A percentile compares a stretch with the other conserved stretches of the same genome.
Conservation (phyloP, 176 grass and related monocot species). For the Carex pumila region DNA sequence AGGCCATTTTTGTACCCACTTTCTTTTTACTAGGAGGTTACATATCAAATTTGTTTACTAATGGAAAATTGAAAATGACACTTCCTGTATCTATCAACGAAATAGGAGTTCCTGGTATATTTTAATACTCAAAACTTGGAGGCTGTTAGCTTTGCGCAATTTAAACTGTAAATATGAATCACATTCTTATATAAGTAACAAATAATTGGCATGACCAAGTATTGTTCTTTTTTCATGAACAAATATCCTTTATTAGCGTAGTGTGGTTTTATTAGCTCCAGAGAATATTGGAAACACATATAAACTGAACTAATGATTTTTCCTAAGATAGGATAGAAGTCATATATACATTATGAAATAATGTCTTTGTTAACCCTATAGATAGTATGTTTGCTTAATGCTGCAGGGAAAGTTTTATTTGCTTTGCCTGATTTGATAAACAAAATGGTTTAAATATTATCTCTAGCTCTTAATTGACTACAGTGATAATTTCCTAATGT, state of each 20-base stretch:
- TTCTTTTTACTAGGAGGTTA: background rate
- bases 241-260: background rate
- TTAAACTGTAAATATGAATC: background rate
- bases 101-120: background rate
- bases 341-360: background rate
- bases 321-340: too few relatives aligned
- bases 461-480: background rate
- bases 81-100: background rate
- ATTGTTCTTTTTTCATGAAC: background rate
- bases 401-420: background rate
- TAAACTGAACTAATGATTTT: background rate
- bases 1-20: background rate
- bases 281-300: background rate
- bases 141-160: background rate
- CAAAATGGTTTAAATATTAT: background rate
- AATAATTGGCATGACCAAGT: background rate
- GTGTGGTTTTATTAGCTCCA: too few relatives aligned
- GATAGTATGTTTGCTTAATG: background rate
- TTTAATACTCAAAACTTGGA: background rate
- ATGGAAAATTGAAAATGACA: background rate
- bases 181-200: background rate
- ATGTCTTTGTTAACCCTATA: background rate
- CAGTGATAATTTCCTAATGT: background rate
- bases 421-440: background rate
- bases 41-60: background rate